Evolutionary conservation across 208 protist species (phyloP), one percentile per base, ranked within the genome.

Genomic region (Porcisia hertigi): DNA sequence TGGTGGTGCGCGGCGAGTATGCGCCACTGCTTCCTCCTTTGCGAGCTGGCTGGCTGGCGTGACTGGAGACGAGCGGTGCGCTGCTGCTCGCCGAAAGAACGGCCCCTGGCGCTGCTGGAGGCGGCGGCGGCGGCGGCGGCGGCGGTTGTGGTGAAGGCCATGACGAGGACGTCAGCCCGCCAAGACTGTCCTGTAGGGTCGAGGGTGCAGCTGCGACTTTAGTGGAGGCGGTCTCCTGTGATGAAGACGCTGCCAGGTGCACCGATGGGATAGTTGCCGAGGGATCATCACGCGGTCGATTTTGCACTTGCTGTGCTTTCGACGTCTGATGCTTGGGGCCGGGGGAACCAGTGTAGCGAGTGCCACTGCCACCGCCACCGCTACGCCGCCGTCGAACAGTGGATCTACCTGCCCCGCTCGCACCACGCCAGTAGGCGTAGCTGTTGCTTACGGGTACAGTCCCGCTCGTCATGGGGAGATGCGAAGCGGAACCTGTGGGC

Each of bases 341-440:
- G 12, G 66, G 49, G 43, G 47, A 58, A 41, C 66, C 25, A 36
- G 30, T 43, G n/a, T 53, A 20, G 34, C 52, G 12, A 47, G 30
- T 57, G 20, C 66, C 66, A 71, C 66, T 45, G 16, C 65, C 65
- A 30, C 55, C 62, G 25, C 71, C 65, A 39, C 41, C 71, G 54
- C 57, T 75, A 62, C 58, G 57, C 9, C 55, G 71, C 12, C 36
- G 71, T 7, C 57, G 55, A 73, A 52, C 58, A 55, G 55, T 62
- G 11, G 53, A 49, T 20, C 47, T 25, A 59, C 30, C 49, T 8
- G 30, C 53, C 5, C 18, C 52, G 41, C 53, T 72, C 4, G 55
- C 58, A 54, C 41, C 71, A 23, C 71, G 71, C 71, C 71, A 65
- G 55, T 64, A 18, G 39, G 71, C 43, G n/a, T 75, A 54, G 58